Conservation (phyloP, 2,329 filamentous ascomycete genomes). For the Diaporthe velutina region DNA sequence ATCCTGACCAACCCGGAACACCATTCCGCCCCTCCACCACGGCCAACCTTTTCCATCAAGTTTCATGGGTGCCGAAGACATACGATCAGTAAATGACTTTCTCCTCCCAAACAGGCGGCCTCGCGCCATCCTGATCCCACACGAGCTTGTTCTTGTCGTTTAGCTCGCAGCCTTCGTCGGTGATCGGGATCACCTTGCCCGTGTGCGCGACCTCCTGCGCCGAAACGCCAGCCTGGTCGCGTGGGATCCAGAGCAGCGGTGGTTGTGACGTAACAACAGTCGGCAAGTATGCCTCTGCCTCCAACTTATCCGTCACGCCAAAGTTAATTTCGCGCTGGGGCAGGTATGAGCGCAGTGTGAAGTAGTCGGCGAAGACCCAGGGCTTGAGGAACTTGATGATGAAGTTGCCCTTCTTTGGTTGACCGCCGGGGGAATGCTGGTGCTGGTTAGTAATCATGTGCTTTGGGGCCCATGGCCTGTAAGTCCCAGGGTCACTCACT, state of each 20-base stretch:
- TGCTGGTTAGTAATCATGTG: background rate
- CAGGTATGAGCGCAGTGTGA: conserved; percentile 76
- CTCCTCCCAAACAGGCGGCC: conserved; percentile 53
- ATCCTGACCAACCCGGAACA: background rate
- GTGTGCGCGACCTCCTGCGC: conserved; percentile 83
- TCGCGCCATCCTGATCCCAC: conserved; percentile 50
- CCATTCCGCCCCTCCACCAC: background rate
- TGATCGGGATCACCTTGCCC: conserved; percentile 79
- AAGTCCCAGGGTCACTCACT: conserved; percentile 13
- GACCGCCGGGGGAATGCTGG: conserved; percentile 31
- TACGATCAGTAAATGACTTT: conserved; percentile 50
- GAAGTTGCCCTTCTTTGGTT: conserved; percentile 66
- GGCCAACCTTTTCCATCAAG: background rate
- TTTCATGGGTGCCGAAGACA: background rate
- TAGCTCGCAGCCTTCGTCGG: conserved; percentile 80
- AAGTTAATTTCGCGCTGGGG: conserved; percentile 68
- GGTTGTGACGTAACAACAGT: conserved; percentile 73
- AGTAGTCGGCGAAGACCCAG: conserved; percentile 81
- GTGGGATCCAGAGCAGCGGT: conserved; percentile 87
- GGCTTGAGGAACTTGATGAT: conserved; percentile 81
- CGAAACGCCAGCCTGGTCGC: conserved; percentile 80
- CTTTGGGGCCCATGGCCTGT: background rate
- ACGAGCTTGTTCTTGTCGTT: conserved; percentile 73
- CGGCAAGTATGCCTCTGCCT: conserved; percentile 79
- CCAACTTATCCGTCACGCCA: conserved; percentile 71